Base-by-base conservation (phyloP, 2,329 filamentous ascomycete genomes). In the Epichloe uncinata region DNA sequence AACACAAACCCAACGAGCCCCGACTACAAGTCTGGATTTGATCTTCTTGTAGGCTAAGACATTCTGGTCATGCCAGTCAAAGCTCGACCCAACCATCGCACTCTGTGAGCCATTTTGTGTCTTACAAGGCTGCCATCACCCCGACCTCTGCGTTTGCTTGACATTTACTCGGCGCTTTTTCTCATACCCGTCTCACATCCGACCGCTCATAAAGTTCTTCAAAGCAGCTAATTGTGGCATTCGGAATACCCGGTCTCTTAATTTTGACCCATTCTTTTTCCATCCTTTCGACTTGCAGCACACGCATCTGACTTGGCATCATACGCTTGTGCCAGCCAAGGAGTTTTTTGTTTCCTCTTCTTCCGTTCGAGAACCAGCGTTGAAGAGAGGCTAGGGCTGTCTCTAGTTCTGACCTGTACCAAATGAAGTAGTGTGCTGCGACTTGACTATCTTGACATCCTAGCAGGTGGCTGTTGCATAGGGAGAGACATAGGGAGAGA, bases 1-100 rank as follows among this genome's bases (percentile, higher is more conserved):
- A 72, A 81, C 55, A 72, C 78, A 1, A 67, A 70, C 53, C 70
- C 72, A 36, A 79, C 75, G 3, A 63, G 68, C 50, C 65, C 67
- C 15, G 73, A 71, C 41, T 63, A 69, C 52, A 56, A 60, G 55
- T 64, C 66, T 4, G 60, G 60, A 13, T 71, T 69, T 42, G 62
- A 67, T 18, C 59, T 71, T 20, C 57, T 61, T 20, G 67, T 65
- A 50, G 68, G 68, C 42, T 71, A 57, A 68, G 40, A 20, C 35
- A 42, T 15, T 12, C 8, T 9, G 9, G 13, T 3, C 15, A 42
- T 9, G 26, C 16, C 33, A 6, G 26, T 13, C 41, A 30, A 20
- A 18, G n/a, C 42, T 47, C 4, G 13, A 43, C 26, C 22, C n/a
- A 20, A 41, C 13, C 12, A 18, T 6, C 1, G 38, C 16, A 41